phyloP scores from a whole-genome alignment of 169 alveolate genomes.

The Plasmodium gonderi region DNA sequence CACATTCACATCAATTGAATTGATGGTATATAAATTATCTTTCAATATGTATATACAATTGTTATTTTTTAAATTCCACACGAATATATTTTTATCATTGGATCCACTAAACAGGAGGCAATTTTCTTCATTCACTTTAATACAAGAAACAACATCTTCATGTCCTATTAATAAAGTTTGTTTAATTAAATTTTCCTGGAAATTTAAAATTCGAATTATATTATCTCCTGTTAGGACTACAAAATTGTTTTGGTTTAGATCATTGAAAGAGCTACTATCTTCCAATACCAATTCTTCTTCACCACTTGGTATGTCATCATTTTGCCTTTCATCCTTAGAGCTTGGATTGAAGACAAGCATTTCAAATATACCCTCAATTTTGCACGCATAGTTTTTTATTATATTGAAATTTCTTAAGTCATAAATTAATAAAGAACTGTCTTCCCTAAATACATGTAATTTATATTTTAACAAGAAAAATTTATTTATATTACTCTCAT shows the following conservation, averaged over 20 bases:
- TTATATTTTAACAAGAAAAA: conserved; percentile 38
- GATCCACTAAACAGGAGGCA: conserved; percentile 68
- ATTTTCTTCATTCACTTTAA: conserved; percentile 39
- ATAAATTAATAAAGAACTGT: conserved; percentile 64
- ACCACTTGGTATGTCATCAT: not conserved
- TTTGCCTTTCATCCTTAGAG: not conserved
- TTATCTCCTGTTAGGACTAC: conserved; percentile 54
- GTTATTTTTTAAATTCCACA: conserved; percentile 57
- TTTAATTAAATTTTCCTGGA: conserved; percentile 37
- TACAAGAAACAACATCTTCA: conserved; percentile 69
- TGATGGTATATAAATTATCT: conserved; percentile 66
- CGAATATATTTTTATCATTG: conserved; percentile 65
- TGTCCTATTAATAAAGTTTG: conserved; percentile 67
- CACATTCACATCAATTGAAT: conserved; percentile 62
- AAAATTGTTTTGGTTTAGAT: not conserved
- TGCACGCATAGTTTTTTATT: conserved; percentile 28
- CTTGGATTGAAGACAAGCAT: conserved; percentile 31
- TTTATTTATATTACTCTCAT: conserved; percentile 52
- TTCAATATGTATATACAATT: conserved; percentile 44
- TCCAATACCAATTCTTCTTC: conserved; percentile 14
- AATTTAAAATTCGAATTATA: conserved; percentile 53
- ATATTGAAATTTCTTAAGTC: conserved; percentile 30
- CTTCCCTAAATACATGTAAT: conserved; percentile 65
- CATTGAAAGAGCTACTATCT: not conserved
- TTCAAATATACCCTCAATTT: conserved; percentile 74